Conservation (phyloP, 495 filamentous ascomycete species). For the Tuber microsphaerosporum region DNA sequence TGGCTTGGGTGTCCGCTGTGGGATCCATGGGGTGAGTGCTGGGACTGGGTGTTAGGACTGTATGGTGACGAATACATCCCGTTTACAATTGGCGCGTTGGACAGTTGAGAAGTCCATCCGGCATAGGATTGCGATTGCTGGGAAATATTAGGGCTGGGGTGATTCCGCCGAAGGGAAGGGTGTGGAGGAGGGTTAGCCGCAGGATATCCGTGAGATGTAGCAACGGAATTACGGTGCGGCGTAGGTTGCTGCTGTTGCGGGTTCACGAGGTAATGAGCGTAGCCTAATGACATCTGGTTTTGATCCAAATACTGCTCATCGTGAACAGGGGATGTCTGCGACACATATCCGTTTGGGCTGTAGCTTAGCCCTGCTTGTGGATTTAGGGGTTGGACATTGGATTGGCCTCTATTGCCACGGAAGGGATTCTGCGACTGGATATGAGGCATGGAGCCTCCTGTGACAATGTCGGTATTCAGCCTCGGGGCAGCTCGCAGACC, state of each 20-base stretch:
- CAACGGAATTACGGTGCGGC: slow-evolving; percentile 27
- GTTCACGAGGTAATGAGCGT: slow-evolving; percentile 18
- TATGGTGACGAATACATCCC: slow-evolving; percentile 36
- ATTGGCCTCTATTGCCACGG: slow-evolving; percentile 22
- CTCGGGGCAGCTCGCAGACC: slow-evolving; percentile 21
- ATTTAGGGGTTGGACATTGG: slow-evolving; percentile 34
- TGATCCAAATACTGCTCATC: slow-evolving; percentile 18
- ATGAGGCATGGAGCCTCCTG: slow-evolving; percentile 27
- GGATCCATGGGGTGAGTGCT: slow-evolving; percentile 35
- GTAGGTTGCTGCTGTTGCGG: slow-evolving; percentile 19
- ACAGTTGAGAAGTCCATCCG: slow-evolving; percentile 24
- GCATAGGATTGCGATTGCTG: slow-evolving; percentile 27
- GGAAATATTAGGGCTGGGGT: slow-evolving; percentile 32
- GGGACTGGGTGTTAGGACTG: slow-evolving; percentile 26
- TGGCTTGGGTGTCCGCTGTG: slow-evolving; percentile 25
- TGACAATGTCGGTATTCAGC: slow-evolving; percentile 26
- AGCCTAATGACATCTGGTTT: neutral
- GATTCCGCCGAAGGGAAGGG: slow-evolving; percentile 29
- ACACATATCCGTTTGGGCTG: slow-evolving; percentile 19
- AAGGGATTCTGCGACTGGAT: slow-evolving; percentile 33
- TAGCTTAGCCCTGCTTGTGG: slow-evolving; percentile 24
- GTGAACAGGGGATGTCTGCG: slow-evolving; percentile 26
- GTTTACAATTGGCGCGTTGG: slow-evolving; percentile 22
- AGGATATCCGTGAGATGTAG: slow-evolving; percentile 24
- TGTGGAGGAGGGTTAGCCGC: slow-evolving; percentile 27